Percentiles rank a stretch among this genome's conserved stretches.
phyloP scores from a whole-genome alignment of 2,329 filamentous ascomycete species.

The Coleophoma cylindrospora region DNA sequence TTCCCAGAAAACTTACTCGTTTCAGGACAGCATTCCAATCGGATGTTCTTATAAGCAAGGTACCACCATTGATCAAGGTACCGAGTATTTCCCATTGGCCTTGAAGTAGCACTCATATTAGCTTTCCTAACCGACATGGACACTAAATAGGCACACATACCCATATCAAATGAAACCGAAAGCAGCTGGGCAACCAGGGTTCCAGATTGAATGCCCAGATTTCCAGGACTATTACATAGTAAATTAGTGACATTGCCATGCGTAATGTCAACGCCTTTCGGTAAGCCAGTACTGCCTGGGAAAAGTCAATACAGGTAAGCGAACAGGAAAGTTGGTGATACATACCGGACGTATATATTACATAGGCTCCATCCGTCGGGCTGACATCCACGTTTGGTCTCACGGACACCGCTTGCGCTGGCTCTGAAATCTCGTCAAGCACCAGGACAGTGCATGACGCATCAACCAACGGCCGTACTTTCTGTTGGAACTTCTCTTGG shows the following conservation, averaged over 20 bases:
- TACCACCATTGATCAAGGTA: constrained; percentile 52
- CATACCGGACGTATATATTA: constrained; percentile 21
- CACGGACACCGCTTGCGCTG: not conserved
- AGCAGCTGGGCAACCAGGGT: constrained; percentile 49
- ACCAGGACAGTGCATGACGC: constrained; percentile 6
- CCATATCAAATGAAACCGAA: constrained; percentile 58
- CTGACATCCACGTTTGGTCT: constrained; percentile 8
- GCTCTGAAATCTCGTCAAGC: constrained; percentile 5
- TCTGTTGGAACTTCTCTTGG: constrained; percentile 29
- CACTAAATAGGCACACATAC: constrained; percentile 30
- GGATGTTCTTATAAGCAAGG: constrained; percentile 45
- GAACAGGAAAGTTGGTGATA: constrained; percentile 37
- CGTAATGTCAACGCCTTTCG: constrained; percentile 72
- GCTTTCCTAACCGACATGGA: not conserved
- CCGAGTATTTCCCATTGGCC: constrained; percentile 57
- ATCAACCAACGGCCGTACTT: constrained; percentile 16
- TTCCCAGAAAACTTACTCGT: constrained; percentile 30
- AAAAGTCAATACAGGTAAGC: constrained; percentile 1
- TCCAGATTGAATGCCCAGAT: constrained; percentile 43
- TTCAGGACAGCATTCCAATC: constrained; percentile 41
- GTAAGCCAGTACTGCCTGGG: constrained; percentile 62
- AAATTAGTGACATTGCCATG: constrained; percentile 51
- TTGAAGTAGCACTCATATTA: constrained; percentile 18
- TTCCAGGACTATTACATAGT: constrained; percentile 43
- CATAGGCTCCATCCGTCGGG: constrained; percentile 13